Conservation (phyloP, 768 basidiomycete genomes). For the Tremella yokohamensis region DNA sequence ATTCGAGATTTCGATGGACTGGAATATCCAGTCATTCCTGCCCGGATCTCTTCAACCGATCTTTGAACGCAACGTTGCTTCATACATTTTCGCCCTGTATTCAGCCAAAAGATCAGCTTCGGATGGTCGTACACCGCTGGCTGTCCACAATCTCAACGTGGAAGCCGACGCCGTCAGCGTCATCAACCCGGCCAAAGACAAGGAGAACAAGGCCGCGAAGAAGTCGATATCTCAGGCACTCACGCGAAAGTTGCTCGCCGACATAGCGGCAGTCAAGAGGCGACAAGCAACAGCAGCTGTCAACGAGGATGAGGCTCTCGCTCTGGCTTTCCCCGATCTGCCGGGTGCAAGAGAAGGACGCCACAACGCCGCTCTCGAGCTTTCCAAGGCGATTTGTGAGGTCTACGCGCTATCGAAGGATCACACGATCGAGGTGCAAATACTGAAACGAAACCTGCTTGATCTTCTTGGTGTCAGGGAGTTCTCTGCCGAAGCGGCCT, state of each 20-base stretch:
- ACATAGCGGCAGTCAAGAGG: conserved; percentile 59
- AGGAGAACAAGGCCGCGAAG: conserved; percentile 65
- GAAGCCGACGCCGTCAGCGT: conserved; percentile 34
- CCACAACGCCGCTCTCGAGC: conserved; percentile 78
- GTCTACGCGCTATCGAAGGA: conserved; percentile 74
- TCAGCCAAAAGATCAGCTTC: conserved; percentile 62
- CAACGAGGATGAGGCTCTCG: conserved; percentile 55
- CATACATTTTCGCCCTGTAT: conserved; percentile 81
- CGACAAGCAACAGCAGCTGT: conserved; percentile 58
- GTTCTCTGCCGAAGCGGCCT: conserved; percentile 77
- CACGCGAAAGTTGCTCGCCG: conserved; percentile 72
- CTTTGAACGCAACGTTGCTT: conserved; percentile 69
- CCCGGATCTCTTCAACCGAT: conserved; percentile 75
- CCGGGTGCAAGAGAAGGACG: conserved; percentile 80
- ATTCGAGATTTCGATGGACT: conserved; percentile 62
- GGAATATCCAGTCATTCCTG: conserved; percentile 89
- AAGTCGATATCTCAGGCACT: conserved; percentile 76
- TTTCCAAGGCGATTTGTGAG: conserved; percentile 81
- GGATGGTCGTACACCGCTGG: conserved; percentile 67
- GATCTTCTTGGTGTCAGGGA: conserved; percentile 82
- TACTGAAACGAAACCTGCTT: conserved; percentile 82
- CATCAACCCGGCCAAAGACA: conserved; percentile 64
- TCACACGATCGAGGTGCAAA: conserved; percentile 77
- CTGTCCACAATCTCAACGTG: conserved; percentile 59
- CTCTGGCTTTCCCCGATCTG: conserved; percentile 74